Evolutionary conservation across 306 rosid genomes (phyloP).

Genomic region (Oemleria cerasiformis): DNA sequence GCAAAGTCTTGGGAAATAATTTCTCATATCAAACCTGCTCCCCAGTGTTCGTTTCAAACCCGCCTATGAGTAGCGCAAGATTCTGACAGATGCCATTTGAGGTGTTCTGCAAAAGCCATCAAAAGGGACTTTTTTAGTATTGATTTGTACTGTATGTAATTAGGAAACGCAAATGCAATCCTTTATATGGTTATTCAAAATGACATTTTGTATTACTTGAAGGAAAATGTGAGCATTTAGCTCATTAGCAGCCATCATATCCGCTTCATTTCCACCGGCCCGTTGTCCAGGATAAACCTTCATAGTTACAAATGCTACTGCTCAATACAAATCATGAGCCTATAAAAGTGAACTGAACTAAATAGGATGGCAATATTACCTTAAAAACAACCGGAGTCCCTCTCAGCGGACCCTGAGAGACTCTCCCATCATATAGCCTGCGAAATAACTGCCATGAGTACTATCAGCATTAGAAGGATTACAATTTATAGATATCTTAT

Average conservation of each 20-base stretch:
- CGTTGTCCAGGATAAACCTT: constrained; percentile 94
- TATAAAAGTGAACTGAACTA: constrained; percentile 10
- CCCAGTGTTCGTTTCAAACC: constrained; percentile 87
- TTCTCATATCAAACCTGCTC: constrained; percentile 68
- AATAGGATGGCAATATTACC: constrained; percentile 31
- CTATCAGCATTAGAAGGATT: constrained; percentile 41
- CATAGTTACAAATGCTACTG: constrained; percentile 8
- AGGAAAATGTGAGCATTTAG: constrained; percentile 75
- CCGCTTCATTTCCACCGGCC: constrained; percentile 83
- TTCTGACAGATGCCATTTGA: constrained; percentile 53
- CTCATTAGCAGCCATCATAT: constrained; percentile 95
- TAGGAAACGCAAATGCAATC: background rate
- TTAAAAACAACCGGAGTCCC: constrained; percentile 75
- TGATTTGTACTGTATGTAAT: constrained; percentile 4
- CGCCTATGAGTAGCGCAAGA: constrained; percentile 72
- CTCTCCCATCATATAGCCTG: constrained; percentile 96
- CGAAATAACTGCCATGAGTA: constrained; percentile 54
- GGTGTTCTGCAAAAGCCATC: constrained; percentile 47
- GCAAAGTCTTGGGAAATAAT: constrained; percentile 14
- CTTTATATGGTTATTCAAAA: constrained; percentile 11
- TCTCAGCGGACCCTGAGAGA: constrained; percentile 68
- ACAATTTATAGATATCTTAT: background rate
- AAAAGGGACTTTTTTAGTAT: constrained; percentile 5
- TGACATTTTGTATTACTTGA: constrained; percentile 53
- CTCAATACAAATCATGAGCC: constrained; percentile 13